Percentiles rank a stretch among this genome's conserved stretches.
phyloP scores from a whole-genome alignment of 306 rosid genomes.

The Vigna reflexopilosa region DNA sequence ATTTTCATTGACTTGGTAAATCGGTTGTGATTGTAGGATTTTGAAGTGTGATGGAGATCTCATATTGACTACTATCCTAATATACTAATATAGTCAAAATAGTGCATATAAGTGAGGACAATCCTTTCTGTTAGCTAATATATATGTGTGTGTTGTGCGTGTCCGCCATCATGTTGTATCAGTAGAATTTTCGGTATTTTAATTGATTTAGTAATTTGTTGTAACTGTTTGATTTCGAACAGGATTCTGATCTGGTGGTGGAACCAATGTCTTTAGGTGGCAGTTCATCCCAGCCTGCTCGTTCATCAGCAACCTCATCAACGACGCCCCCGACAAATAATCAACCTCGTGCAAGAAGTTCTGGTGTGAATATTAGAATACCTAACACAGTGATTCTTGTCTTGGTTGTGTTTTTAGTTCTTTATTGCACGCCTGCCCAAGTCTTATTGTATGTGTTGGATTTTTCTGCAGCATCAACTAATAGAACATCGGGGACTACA shows the following conservation, averaged over 20 bases:
- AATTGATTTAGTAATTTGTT: constrained; percentile 21
- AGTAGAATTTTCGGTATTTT: neutral
- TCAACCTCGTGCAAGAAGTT: constrained; percentile 59
- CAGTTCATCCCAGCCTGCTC: constrained; percentile 67
- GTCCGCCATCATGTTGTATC: neutral
- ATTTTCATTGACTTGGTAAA: constrained; percentile 12
- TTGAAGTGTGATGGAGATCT: constrained; percentile 44
- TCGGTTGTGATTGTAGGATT: constrained; percentile 33
- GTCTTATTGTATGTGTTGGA: constrained; percentile 37
- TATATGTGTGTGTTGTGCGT: no score
- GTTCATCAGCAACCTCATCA: constrained; percentile 59
- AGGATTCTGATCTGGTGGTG: constrained; percentile 90
- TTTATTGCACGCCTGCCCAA: neutral
- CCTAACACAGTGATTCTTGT: constrained; percentile 18
- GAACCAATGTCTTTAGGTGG: constrained; percentile 70
- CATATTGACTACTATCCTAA: no score
- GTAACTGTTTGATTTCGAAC: constrained; percentile 40
- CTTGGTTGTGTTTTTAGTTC: neutral
- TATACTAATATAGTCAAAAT: no score
- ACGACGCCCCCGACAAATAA: constrained; percentile 59
- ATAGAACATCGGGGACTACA: constrained; percentile 73
- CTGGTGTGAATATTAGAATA: constrained; percentile 61
- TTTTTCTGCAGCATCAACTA: constrained; percentile 65
- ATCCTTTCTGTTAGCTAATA: neutral
- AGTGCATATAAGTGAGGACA: no score